Evolutionary conservation across 2,329 filamentous ascomycete genomes (phyloP).

Genomic region (Pseudocercospora macadamiae): DNA sequence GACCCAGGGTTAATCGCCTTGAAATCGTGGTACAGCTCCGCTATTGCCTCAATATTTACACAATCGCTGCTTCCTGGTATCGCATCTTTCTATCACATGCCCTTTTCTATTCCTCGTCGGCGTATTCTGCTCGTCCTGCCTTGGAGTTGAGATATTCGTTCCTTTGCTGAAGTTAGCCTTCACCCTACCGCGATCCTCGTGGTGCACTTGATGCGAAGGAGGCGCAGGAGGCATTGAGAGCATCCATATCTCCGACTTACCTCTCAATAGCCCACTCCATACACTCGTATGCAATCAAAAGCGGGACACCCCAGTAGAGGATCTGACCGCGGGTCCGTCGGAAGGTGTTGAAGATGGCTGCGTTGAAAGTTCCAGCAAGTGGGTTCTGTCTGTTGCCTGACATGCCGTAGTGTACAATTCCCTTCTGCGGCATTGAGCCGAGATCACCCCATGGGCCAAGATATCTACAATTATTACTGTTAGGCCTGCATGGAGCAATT

Average conservation of each 20-base stretch:
- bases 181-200: neutral
- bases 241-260: constrained; percentile 57
- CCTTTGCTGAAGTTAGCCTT: constrained; percentile 47
- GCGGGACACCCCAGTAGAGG: constrained; percentile 82
- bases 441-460: constrained; percentile 75
- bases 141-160: constrained; percentile 84
- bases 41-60: constrained; percentile 7
- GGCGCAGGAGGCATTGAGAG: neutral
- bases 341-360: constrained; percentile 94
- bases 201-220: neutral
- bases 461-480: constrained; percentile 55
- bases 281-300: constrained; percentile 75
- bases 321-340: constrained; percentile 83
- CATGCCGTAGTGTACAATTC: constrained; percentile 71
- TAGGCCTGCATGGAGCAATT: neutral
- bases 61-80: neutral
- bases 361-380: constrained; percentile 74
- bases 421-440: constrained; percentile 61
- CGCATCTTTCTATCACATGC: neutral
- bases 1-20: neutral
- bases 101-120: constrained; percentile 44
- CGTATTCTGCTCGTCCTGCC: constrained; percentile 63
- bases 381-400: constrained; percentile 88
- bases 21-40: neutral
- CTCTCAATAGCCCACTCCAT: constrained; percentile 91